Evolutionary conservation across 257 asterid species (phyloP).

Genomic region (Solanum phureja): DNA sequence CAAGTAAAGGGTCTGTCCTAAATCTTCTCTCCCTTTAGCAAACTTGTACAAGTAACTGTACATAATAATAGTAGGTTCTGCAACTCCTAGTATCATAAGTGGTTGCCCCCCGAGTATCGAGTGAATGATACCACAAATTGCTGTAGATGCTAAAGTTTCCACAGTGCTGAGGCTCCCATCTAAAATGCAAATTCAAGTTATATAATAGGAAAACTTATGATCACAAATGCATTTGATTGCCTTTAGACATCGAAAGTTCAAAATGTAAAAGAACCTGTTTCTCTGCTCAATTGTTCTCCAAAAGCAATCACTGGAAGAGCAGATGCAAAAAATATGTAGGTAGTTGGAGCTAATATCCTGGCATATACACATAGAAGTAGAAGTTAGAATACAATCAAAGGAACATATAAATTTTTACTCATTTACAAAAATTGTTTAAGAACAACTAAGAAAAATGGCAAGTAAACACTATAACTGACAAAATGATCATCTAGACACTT

Average conservation of each 20-base stretch:
- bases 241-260: not conserved
- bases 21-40: conserved; percentile 2
- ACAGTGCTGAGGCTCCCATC: conserved; percentile 7
- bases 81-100: conserved; percentile 8
- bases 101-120: conserved; percentile 8
- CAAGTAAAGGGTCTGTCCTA: conserved; percentile 2
- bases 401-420: not conserved
- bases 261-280: conserved; percentile 8
- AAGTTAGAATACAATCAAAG: not conserved
- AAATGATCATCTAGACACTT: not conserved
- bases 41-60: conserved; percentile 7
- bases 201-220: not conserved
- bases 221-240: not conserved
- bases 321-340: conserved; percentile 20
- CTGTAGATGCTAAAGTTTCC: conserved; percentile 11
- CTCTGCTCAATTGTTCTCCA: conserved; percentile 19
- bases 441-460: not conserved
- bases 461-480: not conserved
- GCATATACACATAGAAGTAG: not conserved
- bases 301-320: conserved; percentile 22
- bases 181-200: not conserved
- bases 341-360: conserved; percentile 22
- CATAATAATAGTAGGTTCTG: conserved; percentile 11
- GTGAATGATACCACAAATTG: conserved; percentile 8
- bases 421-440: too few species aligned